Percentiles rank a stretch among this genome's conserved stretches.
Evolutionary conservation across 108 stramenopile genomes (phyloP).

Genomic region (Fragilaria crotonensis): DNA sequence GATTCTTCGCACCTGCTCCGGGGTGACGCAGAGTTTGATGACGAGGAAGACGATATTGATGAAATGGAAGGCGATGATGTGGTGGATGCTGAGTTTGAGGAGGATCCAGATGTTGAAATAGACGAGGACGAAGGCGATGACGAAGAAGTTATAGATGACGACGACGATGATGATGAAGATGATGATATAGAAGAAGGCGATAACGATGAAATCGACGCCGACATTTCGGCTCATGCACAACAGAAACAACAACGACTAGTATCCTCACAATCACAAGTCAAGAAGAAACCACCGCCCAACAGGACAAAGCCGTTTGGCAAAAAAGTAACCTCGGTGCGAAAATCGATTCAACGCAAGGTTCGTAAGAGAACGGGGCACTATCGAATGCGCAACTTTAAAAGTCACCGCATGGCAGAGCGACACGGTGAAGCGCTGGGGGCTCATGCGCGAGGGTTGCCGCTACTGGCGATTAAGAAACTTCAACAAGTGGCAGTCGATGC

Average conservation of each 20-base stretch:
- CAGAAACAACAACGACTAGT: slow-evolving; percentile 1
- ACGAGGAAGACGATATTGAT: slow-evolving; percentile 13
- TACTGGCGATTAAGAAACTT: slow-evolving; percentile 54
- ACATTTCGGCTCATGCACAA: slow-evolving; percentile 3
- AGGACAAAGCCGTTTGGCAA: background rate
- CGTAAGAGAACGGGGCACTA: slow-evolving; percentile 37
- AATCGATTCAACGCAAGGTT: slow-evolving; percentile 1
- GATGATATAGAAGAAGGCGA: slow-evolving; percentile 16
- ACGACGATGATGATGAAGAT: slow-evolving; percentile 19
- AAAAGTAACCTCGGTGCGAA: background rate
- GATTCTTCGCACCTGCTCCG: background rate
- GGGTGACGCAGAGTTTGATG: slow-evolving; percentile 5
- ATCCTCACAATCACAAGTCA: slow-evolving; percentile 1
- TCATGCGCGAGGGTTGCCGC: slow-evolving; percentile 57
- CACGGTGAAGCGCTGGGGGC: slow-evolving; percentile 76
- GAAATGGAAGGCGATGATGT: slow-evolving; percentile 10
- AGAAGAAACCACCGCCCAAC: background rate
- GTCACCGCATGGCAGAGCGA: slow-evolving; percentile 53
- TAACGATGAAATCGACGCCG: slow-evolving; percentile 10
- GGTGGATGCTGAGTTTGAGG: slow-evolving; percentile 15
- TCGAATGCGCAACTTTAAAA: slow-evolving; percentile 63
- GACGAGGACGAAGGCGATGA: slow-evolving; percentile 11
- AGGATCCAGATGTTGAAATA: slow-evolving; percentile 14
- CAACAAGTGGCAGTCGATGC: slow-evolving; percentile 62
- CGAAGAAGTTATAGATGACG: slow-evolving; percentile 17